These are phyloP conservation scores for Elongisporangium senticosum DNA, from an alignment of 352 stramenopile species.

Conservation along the genomic window DNA sequence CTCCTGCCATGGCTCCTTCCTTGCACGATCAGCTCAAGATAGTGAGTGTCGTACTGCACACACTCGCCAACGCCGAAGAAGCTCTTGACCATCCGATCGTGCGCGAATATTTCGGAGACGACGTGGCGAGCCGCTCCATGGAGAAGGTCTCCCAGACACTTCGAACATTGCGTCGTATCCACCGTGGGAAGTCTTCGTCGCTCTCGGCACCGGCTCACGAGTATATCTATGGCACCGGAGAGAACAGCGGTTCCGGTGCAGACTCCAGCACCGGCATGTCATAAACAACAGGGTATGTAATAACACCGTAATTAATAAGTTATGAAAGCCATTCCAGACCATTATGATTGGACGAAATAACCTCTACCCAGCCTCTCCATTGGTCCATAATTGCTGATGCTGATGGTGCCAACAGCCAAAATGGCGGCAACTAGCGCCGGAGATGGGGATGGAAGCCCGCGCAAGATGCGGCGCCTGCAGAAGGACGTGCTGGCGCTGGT, in stretches of 20 bases:
- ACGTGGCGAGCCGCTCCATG: conserved; percentile 14
- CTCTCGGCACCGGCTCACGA: conserved; percentile 22
- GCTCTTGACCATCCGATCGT: conserved; percentile 32
- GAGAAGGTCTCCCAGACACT: conserved; percentile 18
- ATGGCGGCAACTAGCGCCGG: background rate
- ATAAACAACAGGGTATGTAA: background rate
- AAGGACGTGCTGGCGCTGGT: conserved; percentile 20
- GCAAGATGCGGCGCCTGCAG: conserved; percentile 9
- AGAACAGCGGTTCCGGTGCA: background rate
- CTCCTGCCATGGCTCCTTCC: background rate
- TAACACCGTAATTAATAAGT: conserved; percentile 4
- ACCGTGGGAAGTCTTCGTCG: conserved; percentile 36
- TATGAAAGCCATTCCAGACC: background rate
- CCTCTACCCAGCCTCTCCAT: background rate
- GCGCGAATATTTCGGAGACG: conserved; percentile 25
- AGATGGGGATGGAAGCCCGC: background rate
- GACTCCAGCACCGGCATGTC: background rate
- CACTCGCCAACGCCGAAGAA: conserved; percentile 32
- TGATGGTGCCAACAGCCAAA: background rate
- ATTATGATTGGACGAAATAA: conserved; percentile 3
- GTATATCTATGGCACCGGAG: conserved; percentile 28
- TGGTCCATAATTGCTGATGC: conserved; percentile 3
- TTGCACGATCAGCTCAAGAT: conserved; percentile 24
- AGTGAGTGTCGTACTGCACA: conserved; percentile 19
- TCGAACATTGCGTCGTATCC: conserved; percentile 25